Evolutionary conservation across 768 basidiomycete genomes (phyloP), one percentile per base, ranked within the genome.

Genomic region (Collybia nuda): DNA sequence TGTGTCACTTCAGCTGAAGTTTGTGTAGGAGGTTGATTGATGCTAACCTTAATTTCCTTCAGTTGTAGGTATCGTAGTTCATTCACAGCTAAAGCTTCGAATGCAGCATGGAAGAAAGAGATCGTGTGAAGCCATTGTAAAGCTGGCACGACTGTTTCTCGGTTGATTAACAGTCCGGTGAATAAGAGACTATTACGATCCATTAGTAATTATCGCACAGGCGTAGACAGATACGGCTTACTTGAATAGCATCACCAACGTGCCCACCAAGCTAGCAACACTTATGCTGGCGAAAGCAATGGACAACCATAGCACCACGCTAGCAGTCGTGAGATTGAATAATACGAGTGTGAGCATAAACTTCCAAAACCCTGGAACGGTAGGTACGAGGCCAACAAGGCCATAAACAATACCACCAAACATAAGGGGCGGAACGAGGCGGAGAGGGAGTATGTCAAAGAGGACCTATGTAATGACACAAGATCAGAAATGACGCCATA

Each of bases 71-170:
- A 98, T 44, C 95, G 78, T 50, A 99, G 74, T 67, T 99, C 97
- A 64, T 98, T 99, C 50, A 99, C 97, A n/a, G 95, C 86, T 35
- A 99, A 79, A 0, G 91, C 95, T 70, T 99, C 97, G 58, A 94
- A 98, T 0, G 92, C 97, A 19, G 97, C 96, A 71, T 99, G 97
- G 86, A 97, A 99, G 79, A 98, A 98, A 5, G 94, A 97, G 5
- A 91, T 62, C 0, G 88, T 93, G 63, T 94, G 90, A 52, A 99
- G 71, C 90, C 93, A 97, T 51, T 81, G 84, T 44, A 97, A 73
- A 32, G 73, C 77, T 0, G 78, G 76, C 0, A 82, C 76, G 11
- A 98, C 82, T 22, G 88, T 87, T 53, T 94, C 90, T 42, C 93
- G 86, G 69, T 98, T 99, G 71, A 99, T 93, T 53, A 98, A 75